Percentiles rank a stretch among this genome's conserved stretches.
Evolutionary conservation across 2,329 filamentous ascomycete genomes (phyloP).

Genomic region (Plectosphaerella sp.): DNA sequence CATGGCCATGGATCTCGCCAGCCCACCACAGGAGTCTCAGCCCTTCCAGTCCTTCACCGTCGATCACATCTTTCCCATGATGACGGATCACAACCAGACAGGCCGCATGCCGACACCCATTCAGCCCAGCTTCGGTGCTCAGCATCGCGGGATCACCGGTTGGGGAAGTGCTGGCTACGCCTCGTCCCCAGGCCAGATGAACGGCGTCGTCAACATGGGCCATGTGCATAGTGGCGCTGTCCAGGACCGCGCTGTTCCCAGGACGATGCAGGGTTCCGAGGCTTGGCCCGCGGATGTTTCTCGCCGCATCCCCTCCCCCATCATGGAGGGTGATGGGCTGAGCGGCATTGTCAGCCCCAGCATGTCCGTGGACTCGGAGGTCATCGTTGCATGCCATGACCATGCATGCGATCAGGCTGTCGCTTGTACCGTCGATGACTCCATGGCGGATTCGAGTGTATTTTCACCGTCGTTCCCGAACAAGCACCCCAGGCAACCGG

Average conservation of each 20-base stretch:
- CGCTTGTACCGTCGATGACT: slow-evolving; percentile 2
- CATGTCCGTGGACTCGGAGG: neutral
- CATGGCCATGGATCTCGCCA: slow-evolving; percentile 39
- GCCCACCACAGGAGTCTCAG: slow-evolving; percentile 23
- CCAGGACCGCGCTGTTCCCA: slow-evolving; percentile 41
- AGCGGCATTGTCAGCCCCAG: slow-evolving; percentile 23
- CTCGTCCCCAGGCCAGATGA: slow-evolving; percentile 26
- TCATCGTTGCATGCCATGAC: neutral
- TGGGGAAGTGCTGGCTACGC: slow-evolving; percentile 28
- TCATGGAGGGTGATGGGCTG: slow-evolving; percentile 44
- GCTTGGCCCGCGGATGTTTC: slow-evolving; percentile 51
- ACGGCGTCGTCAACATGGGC: slow-evolving; percentile 31
- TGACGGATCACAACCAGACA: slow-evolving; percentile 15
- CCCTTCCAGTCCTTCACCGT: slow-evolving; percentile 19
- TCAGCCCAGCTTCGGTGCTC: slow-evolving; percentile 52
- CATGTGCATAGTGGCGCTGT: slow-evolving; percentile 28
- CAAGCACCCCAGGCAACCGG: neutral
- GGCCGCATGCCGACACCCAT: slow-evolving; percentile 56
- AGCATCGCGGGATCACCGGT: slow-evolving; percentile 47
- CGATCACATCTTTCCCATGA: slow-evolving; percentile 7
- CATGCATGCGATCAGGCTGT: no score
- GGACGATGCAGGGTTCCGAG: slow-evolving; percentile 36
- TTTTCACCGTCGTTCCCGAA: neutral
- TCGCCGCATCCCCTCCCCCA: slow-evolving; percentile 54
- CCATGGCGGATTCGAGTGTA: slow-evolving; percentile 21